A percentile compares a stretch with the other conserved stretches of the same genome.
Conservation (phyloP, 495 filamentous ascomycete species). For the Aspergillus cavernicola region DNA sequence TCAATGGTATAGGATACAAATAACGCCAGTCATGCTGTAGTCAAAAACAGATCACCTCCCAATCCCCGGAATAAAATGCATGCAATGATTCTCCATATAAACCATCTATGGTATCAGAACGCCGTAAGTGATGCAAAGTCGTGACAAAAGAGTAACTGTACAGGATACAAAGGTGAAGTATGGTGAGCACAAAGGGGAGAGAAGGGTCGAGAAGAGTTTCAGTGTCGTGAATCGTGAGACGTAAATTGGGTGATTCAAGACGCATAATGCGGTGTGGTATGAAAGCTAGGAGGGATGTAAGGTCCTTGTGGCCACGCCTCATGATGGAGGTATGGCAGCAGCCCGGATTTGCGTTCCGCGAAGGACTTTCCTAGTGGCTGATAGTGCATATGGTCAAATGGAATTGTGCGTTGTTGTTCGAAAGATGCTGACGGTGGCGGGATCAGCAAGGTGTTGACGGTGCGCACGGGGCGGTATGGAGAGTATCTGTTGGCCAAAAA, state of each 20-base stretch:
- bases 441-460: constrained; percentile 83
- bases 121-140: constrained; percentile 31
- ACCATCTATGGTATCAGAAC: constrained; percentile 31
- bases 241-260: constrained; percentile 17
- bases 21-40: constrained; percentile 24
- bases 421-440: constrained; percentile 80
- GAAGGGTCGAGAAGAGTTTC: constrained; percentile 12
- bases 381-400: constrained; percentile 90
- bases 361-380: constrained; percentile 76
- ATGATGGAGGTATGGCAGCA: constrained; percentile 68
- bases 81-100: constrained; percentile 4
- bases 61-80: constrained; percentile 11
- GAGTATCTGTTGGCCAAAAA: constrained; percentile 66
- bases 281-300: constrained; percentile 34
- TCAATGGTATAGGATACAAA: constrained; percentile 10
- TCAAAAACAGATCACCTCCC: constrained; percentile 6
- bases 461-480: constrained; percentile 86
- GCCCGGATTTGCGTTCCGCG: constrained; percentile 73
- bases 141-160: constrained; percentile 24
- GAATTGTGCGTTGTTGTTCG: constrained; percentile 61
- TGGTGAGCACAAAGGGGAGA: constrained; percentile 2
- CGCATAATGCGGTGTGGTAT: constrained; percentile 37
- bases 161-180: constrained; percentile 17
- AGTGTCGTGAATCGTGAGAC: constrained; percentile 22
- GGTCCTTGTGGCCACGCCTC: constrained; percentile 43